Percentiles rank a stretch among this genome's conserved stretches.
Evolutionary conservation across 2,329 filamentous ascomycete species (phyloP).

Genomic region (Penicillium sp.): DNA sequence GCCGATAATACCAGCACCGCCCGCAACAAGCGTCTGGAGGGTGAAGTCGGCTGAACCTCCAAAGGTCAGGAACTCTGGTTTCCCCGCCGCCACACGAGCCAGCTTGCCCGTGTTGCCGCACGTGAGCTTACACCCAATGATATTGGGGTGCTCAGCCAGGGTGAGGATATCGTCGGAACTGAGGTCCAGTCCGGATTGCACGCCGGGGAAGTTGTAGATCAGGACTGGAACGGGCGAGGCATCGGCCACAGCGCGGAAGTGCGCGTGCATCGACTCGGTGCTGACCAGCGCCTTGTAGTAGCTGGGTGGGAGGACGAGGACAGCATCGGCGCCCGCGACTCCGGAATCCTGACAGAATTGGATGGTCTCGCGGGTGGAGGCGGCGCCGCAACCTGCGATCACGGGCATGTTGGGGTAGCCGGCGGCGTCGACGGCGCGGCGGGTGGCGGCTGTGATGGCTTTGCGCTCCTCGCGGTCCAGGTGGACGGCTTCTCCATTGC

Average conservation of each 20-base stretch:
- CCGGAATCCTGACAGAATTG: constrained; percentile 69
- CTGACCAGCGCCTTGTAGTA: constrained; percentile 73
- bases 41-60: constrained; percentile 89
- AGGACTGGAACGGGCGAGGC: constrained; percentile 63
- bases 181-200: constrained; percentile 67
- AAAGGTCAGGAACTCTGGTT: constrained; percentile 72
- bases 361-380: constrained; percentile 73
- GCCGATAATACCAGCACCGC: constrained; percentile 81
- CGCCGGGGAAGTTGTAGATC: constrained; percentile 73
- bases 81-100: constrained; percentile 58
- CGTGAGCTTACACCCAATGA: constrained; percentile 71
- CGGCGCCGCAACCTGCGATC: constrained; percentile 73
- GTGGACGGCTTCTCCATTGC: constrained; percentile 81
- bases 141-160: constrained; percentile 62
- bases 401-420: constrained; percentile 68
- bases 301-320: constrained; percentile 72
- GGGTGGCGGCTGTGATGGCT: constrained; percentile 68
- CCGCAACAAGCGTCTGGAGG: constrained; percentile 74
- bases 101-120: constrained; percentile 76
- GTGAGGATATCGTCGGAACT: constrained; percentile 65
- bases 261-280: constrained; percentile 60
- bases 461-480: constrained; percentile 70
- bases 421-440: constrained; percentile 66
- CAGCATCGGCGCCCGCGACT: constrained; percentile 71
- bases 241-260: constrained; percentile 66